Percentiles rank a stretch among this genome's conserved stretches.
phyloP scores from a whole-genome alignment of 1,139 yeast species.

The Debaryomyces psychrophilus region DNA sequence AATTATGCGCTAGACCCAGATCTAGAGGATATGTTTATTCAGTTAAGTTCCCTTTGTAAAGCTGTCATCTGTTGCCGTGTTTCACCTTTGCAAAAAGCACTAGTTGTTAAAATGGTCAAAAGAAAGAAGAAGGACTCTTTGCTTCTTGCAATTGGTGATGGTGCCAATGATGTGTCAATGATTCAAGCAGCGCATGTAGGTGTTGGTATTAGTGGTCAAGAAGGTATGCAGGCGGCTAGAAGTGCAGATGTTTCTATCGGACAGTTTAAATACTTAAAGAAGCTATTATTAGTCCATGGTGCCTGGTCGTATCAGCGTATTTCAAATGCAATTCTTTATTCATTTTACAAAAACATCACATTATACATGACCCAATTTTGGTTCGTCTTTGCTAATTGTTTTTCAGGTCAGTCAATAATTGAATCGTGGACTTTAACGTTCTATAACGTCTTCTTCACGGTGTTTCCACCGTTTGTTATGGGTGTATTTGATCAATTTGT shows the following conservation, averaged over 20 bases:
- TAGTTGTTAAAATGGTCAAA: conserved; percentile 89
- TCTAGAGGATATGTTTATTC: conserved; percentile 75
- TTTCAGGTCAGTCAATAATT: conserved; percentile 92
- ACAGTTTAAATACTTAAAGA: conserved; percentile 84
- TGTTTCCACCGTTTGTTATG: conserved; percentile 90
- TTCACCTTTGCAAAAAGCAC: conserved; percentile 95
- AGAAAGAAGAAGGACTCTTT: conserved; percentile 57
- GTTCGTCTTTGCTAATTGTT: conserved; percentile 91
- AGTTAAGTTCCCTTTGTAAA: conserved; percentile 83
- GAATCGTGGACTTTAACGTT: conserved; percentile 98
- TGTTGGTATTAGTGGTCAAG: conserved; percentile 98
- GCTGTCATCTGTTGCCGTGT: conserved; percentile 96
- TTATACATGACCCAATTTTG: conserved; percentile 97
- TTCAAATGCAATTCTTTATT: conserved; percentile 87
- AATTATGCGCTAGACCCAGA: conserved; percentile 82
- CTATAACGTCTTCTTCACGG: conserved; percentile 95
- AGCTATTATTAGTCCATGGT: conserved; percentile 89
- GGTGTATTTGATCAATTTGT: conserved; percentile 98
- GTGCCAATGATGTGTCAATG: conserved; percentile 98
- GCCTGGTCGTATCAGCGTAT: conserved; percentile 97
- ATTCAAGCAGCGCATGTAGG: conserved; percentile 98
- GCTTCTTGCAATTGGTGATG: conserved; percentile 94
- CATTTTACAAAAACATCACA: conserved; percentile 94
- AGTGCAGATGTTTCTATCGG: conserved; percentile 98
- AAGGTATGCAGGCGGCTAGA: conserved; percentile 99